Conservation (phyloP, 305 asterid genomes). For the Fraxinus paxiana region DNA sequence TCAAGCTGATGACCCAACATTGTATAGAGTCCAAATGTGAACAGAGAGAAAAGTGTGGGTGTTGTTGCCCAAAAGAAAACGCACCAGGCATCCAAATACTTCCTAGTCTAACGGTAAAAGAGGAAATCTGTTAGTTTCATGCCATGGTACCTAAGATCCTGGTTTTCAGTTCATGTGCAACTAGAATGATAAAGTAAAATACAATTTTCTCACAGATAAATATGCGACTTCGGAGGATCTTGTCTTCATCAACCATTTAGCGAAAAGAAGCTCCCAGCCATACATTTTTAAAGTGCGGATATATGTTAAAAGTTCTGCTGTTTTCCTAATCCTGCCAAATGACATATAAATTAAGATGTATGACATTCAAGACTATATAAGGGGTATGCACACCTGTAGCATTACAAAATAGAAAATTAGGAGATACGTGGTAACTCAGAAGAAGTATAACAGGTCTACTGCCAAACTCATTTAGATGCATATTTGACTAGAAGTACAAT, state of each 20-base stretch:
- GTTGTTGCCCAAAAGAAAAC: conserved; percentile 99
- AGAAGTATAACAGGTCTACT: background rate
- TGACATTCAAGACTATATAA: conserved; percentile 4
- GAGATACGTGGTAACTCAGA: conserved; percentile 1
- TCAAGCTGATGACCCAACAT: conserved; percentile 87
- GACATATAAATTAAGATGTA: conserved; percentile 7
- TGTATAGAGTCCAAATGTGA: conserved; percentile 88
- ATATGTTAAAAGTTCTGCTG: conserved; percentile 69
- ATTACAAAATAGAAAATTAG: background rate
- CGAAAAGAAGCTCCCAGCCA: conserved; percentile 84
- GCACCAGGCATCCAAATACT: conserved; percentile 96
- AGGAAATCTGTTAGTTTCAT: background rate
- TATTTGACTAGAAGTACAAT: background rate
- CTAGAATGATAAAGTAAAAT: background rate
- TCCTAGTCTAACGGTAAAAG: conserved; percentile 59
- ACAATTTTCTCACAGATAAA: conserved; percentile 61
- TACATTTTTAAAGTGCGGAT: conserved; percentile 93
- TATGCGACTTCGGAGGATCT: conserved; percentile 73
- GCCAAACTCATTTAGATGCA: background rate
- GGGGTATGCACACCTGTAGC: background rate
- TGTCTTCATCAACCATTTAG: conserved; percentile 78
- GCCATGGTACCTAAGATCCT: background rate
- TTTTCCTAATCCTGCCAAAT: conserved; percentile 73
- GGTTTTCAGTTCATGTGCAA: background rate
- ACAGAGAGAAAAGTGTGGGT: conserved; percentile 93